phyloP scores from a whole-genome alignment of 1,139 yeast species.

The Candida sojae region DNA sequence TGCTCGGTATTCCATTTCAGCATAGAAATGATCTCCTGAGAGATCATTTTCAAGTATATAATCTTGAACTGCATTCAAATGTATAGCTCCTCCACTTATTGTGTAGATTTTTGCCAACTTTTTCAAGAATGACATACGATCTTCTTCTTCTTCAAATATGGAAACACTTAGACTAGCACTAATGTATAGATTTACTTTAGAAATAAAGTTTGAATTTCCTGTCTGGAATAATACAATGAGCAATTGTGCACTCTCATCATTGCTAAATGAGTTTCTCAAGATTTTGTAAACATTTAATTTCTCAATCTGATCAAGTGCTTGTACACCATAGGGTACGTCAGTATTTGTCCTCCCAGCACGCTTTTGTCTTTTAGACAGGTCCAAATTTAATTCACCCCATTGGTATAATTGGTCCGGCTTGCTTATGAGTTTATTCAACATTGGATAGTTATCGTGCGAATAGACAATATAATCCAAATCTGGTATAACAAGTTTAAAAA shows the following conservation, averaged over 20 bases:
- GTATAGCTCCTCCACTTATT: conserved; percentile 11
- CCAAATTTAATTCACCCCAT: neutral
- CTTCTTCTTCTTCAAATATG: neutral
- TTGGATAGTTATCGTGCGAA: conserved; percentile 7
- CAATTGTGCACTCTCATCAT: conserved; percentile 5
- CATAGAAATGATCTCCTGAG: neutral
- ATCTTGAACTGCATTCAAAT: conserved; percentile 8
- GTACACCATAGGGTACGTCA: neutral
- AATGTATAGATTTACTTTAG: conserved; percentile 8
- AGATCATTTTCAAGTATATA: conserved; percentile 1
- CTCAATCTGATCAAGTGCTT: conserved; percentile 4
- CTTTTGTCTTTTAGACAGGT: neutral
- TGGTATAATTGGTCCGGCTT: conserved; percentile 1
- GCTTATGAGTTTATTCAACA: conserved; percentile 7
- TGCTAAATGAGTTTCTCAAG: conserved; percentile 7
- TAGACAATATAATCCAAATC: conserved; percentile 20
- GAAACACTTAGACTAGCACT: conserved; percentile 2
- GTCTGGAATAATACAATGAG: conserved; percentile 7
- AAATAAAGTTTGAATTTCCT: conserved; percentile 5
- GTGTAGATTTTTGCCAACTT: conserved; percentile 7
- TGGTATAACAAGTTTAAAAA: conserved; percentile 27
- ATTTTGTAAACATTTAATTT: conserved; percentile 11
- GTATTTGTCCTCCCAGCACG: neutral
- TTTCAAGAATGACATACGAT: conserved; percentile 2
- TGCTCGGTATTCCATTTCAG: conserved; percentile 3